Base-by-base conservation (phyloP, 768 basidiomycete species). In the Gymnopilus dilepis region DNA sequence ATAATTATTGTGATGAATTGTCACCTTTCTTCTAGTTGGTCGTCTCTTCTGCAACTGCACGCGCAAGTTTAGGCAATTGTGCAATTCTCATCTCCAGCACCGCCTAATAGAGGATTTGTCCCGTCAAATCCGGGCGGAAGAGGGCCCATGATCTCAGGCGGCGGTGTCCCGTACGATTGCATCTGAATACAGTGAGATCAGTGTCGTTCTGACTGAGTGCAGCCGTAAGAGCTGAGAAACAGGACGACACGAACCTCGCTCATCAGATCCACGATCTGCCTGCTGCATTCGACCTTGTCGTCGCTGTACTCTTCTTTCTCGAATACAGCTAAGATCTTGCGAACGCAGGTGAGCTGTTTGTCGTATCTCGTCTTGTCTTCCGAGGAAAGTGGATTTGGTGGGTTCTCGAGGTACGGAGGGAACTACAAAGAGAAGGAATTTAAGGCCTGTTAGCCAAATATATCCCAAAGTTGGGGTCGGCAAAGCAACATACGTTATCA, bases 141-240 rank as follows among this genome's bases (percentile, higher is more conserved):
- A 0, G 87, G 84, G 1, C 92, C 94, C 90, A 95, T 94, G 52
- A 95, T 82, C 67, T 92, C 91, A 19, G 84, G 69, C 2, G 94
- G 94, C 0, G 92, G 94, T 3, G 89, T 83, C 6, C 94, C 93
- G 58, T 86, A 81, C 3, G 79, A 77, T 81, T 95, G 93, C 82
- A 95, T 87, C 91, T 93, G 63, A 31, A 53, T 55, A 54, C 34
- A 60, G 47, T 45, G 19, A 51, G 22, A 22, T 41, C 55, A 17
- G 30, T 58, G 37, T 37, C 31, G 13, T 56, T 28, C 34, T 11
- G 34, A 8, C 15, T 2, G 15, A 37, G 15, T 9, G 9, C 15
- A 37, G 3, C 9, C 34, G n/a, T 8, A 52, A 56, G 53, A 37
- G 59, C 40, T 48, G n/a, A 55, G 24, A 21, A 41, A 58, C 13